Conservation (phyloP, 78 protist genomes). For the Cavenderia fasciculata region DNA sequence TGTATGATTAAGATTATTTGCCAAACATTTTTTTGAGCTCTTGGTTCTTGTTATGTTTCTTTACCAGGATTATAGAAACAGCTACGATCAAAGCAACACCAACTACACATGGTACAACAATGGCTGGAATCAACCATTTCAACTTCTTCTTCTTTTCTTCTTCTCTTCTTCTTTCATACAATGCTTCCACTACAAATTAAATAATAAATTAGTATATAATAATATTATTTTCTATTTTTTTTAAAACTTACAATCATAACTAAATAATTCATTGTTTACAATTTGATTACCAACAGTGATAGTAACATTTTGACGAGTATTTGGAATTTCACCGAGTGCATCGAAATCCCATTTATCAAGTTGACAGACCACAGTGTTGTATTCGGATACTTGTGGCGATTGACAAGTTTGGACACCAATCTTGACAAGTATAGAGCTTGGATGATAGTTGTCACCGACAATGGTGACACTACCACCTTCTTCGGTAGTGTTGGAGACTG, state of each 20-base stretch:
- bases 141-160: not conserved
- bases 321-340: not conserved
- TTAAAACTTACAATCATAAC: not conserved
- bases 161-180: not conserved
- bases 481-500: not conserved
- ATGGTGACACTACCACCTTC: not conserved
- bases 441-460: not conserved
- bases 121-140: conserved; percentile 52
- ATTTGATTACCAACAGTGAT: not conserved
- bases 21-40: conserved; percentile 1
- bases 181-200: not conserved
- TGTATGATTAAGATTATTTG: not conserved
- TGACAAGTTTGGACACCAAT: not conserved
- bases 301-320: not conserved
- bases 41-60: conserved; percentile 1
- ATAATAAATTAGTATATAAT: too few species aligned
- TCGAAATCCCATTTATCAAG: not conserved
- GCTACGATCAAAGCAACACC: not conserved
- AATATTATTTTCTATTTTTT: not conserved
- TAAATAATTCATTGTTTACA: too few species aligned
- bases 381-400: not conserved
- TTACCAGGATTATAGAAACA: not conserved
- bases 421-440: not conserved
- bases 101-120: conserved; percentile 21
- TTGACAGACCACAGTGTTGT: not conserved